Evolutionary conservation across 371 early-diverging fungal species (phyloP), one percentile per base, ranked within the genome.

Genomic region (Lichtheimia corymbifera): DNA sequence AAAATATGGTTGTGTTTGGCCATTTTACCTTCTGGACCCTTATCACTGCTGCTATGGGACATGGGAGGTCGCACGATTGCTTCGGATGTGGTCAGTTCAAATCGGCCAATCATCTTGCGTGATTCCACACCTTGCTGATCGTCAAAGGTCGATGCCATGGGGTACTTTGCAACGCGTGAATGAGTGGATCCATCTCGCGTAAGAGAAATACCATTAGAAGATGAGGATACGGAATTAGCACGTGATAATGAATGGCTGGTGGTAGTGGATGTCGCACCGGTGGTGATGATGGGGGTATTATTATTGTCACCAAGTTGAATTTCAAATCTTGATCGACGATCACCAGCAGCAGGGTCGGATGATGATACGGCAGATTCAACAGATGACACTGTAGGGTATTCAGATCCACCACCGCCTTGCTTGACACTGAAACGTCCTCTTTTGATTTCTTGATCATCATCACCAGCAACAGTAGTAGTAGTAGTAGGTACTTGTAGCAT

Each of bases 311-410:
- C 41, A 22, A 18, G 47, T 30, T 59, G 59, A 12, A 62, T 56
- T 41, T 62, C 63, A 27, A 62, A 62, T 15, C 63, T 18, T 18
- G 63, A 62, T 50, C 49, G 56, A 18, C 63, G 63, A 17, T 18
- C 47, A 22, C 47, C 13, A 28, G 28, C 7, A 28, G 4, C 2
- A 9, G 0, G 35, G 1, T 35, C 28, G 28, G 5, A 9, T 53
- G 30, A 12, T 14, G 24, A 43, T 42, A 30, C 42, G 24, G 28
- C 25, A 18, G 18, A 30, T 12, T 17, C 28, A 60, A 47, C 61
- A 12, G 51, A 22, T 15, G 27, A 27, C 4, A 17, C 28, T 1
- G 52, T 47, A 35, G 13, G 41, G 22, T 24, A 28, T 28, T 35
- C 18, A 30, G 30, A 27, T 27, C 28, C 55, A 40, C 28, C 13